A percentile compares a stretch with the other conserved stretches of the same genome.
Evolutionary conservation across 2,329 filamentous ascomycete species (phyloP).

Genomic region (Pyricularia grisea): DNA sequence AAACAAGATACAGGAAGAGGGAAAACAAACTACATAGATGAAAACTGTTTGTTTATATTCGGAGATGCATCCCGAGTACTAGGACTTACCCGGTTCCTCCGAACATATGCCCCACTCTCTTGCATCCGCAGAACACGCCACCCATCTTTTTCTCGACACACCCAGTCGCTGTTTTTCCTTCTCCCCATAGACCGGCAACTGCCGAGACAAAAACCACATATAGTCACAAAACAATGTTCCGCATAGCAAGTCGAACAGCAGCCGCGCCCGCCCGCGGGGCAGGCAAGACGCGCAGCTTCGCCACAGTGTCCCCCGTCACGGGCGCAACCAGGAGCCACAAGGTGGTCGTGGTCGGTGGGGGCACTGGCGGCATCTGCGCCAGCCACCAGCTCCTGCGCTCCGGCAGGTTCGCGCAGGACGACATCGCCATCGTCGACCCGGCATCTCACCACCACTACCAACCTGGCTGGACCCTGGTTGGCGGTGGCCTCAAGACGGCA

Average conservation of each 20-base stretch:
- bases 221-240: background rate
- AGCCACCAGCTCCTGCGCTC: conserved; percentile 57
- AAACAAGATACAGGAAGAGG: background rate
- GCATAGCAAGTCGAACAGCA: background rate
- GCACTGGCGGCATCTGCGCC: conserved; percentile 54
- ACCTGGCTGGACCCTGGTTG: conserved; percentile 61
- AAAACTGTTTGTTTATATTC: background rate
- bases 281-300: background rate
- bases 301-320: conserved; percentile 1
- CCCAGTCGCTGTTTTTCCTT: background rate
- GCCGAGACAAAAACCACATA: background rate
- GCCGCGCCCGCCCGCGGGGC: background rate
- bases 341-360: conserved; percentile 58
- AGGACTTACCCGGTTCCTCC: background rate
- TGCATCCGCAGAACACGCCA: background rate
- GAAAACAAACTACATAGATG: background rate
- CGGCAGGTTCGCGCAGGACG: conserved; percentile 44
- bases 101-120: background rate
- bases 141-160: background rate
- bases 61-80: background rate
- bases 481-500: conserved; percentile 54
- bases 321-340: conserved; percentile 38
- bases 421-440: conserved; percentile 57
- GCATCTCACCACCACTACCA: conserved; percentile 58
- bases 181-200: background rate